phyloP scores from a whole-genome alignment of 257 asterid genomes.

The Lantana camara region DNA sequence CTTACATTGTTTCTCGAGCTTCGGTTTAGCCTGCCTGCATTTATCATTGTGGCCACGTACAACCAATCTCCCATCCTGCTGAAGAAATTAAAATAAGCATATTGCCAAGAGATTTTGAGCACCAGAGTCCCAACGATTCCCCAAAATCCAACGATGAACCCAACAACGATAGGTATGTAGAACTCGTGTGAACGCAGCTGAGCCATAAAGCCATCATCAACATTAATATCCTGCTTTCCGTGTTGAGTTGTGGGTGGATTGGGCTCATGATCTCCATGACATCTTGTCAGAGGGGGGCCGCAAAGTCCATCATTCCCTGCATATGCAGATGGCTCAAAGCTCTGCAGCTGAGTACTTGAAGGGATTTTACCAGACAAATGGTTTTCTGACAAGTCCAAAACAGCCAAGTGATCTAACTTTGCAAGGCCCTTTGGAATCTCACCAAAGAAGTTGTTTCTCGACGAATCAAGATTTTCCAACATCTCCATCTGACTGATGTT shows the following conservation, averaged over 20 bases:
- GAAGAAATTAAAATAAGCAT: conserved; percentile 18
- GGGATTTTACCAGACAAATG: conserved; percentile 30
- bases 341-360: conserved; percentile 29
- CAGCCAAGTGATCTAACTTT: no score
- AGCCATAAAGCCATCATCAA: conserved; percentile 6
- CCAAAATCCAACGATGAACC: conserved; percentile 32
- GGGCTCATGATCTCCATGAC: no score
- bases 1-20: neutral
- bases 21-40: neutral
- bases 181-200: conserved; percentile 8
- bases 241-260: no score
- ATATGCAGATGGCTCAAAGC: conserved; percentile 25
- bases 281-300: no score
- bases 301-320: conserved; percentile 31
- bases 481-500: no score
- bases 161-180: neutral
- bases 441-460: no score
- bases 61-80: conserved; percentile 25
- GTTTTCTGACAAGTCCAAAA: conserved; percentile 38
- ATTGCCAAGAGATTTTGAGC: conserved; percentile 28
- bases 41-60: neutral
- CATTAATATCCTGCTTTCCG: neutral
- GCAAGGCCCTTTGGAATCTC: no score
- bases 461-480: no score
- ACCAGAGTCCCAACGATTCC: conserved; percentile 25